Evolutionary conservation across 225 moss, liverwort and hornwort species (phyloP).

Genomic region (Sphagnum contortum): DNA sequence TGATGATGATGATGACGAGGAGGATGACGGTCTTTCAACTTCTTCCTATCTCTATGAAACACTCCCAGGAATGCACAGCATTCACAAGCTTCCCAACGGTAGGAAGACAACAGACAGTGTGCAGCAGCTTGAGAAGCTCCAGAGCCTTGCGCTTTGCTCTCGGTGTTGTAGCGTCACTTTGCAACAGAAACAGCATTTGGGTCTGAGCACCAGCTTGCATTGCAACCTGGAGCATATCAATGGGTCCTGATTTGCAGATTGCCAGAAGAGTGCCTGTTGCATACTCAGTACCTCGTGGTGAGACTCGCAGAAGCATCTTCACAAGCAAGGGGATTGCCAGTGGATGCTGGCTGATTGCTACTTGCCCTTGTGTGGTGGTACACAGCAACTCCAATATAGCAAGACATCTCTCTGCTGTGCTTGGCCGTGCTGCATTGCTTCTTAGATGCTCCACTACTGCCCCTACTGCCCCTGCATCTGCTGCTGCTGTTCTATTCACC

Average conservation of each 20-base stretch:
- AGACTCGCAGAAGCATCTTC: not conserved
- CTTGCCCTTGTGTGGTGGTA: conserved; percentile 1
- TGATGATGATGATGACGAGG: too few relatives aligned
- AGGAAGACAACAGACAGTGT: conserved; percentile 2
- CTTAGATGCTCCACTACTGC: not conserved
- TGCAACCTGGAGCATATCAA: conserved; percentile 2
- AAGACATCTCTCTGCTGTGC: conserved; percentile 3
- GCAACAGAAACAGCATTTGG: conserved; percentile 1
- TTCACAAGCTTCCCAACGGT: not conserved
- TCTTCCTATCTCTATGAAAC: not conserved
- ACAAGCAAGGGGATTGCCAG: conserved; percentile 1
- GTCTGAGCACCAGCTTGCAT: conserved; percentile 3
- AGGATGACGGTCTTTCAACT: too few relatives aligned
- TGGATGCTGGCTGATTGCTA: conserved; percentile 1
- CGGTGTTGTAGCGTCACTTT: not conserved
- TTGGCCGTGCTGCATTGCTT: not conserved
- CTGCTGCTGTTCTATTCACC: not conserved
- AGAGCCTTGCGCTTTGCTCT: conserved; percentile 2
- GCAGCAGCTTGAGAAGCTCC: not conserved
- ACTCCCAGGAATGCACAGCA: conserved; percentile 2
- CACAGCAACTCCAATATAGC: not conserved
- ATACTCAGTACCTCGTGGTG: not conserved
- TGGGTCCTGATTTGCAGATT: conserved; percentile 2
- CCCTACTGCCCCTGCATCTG: not conserved
- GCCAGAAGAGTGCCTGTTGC: conserved; percentile 1